Evolutionary conservation across 2,329 filamentous ascomycete species (phyloP).

Genomic region (Ceratocystiopsis sp.): DNA sequence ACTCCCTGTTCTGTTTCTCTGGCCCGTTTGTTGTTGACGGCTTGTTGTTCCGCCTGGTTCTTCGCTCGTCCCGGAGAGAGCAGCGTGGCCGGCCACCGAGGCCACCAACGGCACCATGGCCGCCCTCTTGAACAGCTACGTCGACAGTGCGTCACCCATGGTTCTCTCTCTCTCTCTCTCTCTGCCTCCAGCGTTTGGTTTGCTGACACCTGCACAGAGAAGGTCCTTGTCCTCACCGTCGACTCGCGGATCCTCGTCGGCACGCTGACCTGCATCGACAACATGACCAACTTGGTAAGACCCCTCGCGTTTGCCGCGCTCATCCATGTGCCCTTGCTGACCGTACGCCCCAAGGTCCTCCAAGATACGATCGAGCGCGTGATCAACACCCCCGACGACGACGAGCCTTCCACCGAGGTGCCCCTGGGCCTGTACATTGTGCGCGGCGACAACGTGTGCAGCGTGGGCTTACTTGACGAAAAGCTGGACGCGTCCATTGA

Average conservation of each 20-base stretch:
- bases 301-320: too few species aligned
- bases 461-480: slow-evolving; percentile 81
- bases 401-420: slow-evolving; percentile 63
- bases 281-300: slow-evolving; percentile 68
- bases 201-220: slow-evolving; percentile 39
- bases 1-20: too few species aligned
- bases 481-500: slow-evolving; percentile 77
- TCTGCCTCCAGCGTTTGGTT: neutral
- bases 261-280: slow-evolving; percentile 69
- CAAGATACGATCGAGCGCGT: slow-evolving; percentile 73
- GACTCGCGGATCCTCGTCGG: slow-evolving; percentile 80
- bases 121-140: slow-evolving; percentile 15
- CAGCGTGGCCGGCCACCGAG: too few species aligned
- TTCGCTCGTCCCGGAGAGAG: too few species aligned
- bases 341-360: slow-evolving; percentile 40
- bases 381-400: slow-evolving; percentile 71
- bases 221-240: slow-evolving; percentile 77
- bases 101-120: slow-evolving; percentile 8
- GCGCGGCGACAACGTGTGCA: slow-evolving; percentile 82
- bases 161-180: neutral
- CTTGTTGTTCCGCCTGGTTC: neutral
- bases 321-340: too few species aligned
- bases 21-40: too few species aligned
- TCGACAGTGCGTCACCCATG: slow-evolving; percentile 14
- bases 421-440: slow-evolving; percentile 82